Evolutionary conservation across 2,329 filamentous ascomycete species (phyloP), one percentile per base, ranked within the genome.

Genomic region (Fusarium albidum): DNA sequence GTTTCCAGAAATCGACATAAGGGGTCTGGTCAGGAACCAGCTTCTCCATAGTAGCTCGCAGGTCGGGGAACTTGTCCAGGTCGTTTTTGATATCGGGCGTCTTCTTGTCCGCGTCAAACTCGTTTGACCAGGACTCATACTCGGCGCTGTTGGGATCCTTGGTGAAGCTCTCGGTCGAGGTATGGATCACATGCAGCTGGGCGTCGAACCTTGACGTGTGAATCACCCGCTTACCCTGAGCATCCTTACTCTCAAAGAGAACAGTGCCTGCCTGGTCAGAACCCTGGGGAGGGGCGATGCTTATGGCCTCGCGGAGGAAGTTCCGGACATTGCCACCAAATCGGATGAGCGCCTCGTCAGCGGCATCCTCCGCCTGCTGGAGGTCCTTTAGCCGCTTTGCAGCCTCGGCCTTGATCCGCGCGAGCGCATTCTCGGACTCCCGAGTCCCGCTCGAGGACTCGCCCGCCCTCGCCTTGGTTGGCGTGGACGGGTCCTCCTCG

Each of bases 121-220:
- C 80, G 58, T 84, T 79, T 49, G 83, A 82, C 87, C 93, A 98
- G 5, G 78, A 73, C 9, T 85, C 81, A 78, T 89, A 98, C 72
- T 96, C 87, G 12, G 84, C 81, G 41, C 87, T 87, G 8, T 83
- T 81, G 0, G 93, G 92, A 68, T 98, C 92, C 69, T 90, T 89
- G 49, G 85, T 84, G 74, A 98, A 96, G 65, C 87, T 91, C 57
- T 95, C 89, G 32, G 87, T 74, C 15, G 87, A 90, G 5, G 91
- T 93, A 73, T 99, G 95, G 54, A 99, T 93, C 28, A 96, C 92
- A 70, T 99, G 94, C 57, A 99, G 79, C 74, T 98, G 95, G 1
- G 95, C 95, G 69, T 99, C 95, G 70, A 97, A 94, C 56, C 95
- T 84, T 44, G 92, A 96, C 2, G 92, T 91, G 72, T 99, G 95